A percentile compares a stretch with the other conserved stretches of the same genome.
These are phyloP conservation scores for Colletotrichum sp. DNA, from an alignment of 2,329 filamentous ascomycete genomes.

Conservation along the genomic window DNA sequence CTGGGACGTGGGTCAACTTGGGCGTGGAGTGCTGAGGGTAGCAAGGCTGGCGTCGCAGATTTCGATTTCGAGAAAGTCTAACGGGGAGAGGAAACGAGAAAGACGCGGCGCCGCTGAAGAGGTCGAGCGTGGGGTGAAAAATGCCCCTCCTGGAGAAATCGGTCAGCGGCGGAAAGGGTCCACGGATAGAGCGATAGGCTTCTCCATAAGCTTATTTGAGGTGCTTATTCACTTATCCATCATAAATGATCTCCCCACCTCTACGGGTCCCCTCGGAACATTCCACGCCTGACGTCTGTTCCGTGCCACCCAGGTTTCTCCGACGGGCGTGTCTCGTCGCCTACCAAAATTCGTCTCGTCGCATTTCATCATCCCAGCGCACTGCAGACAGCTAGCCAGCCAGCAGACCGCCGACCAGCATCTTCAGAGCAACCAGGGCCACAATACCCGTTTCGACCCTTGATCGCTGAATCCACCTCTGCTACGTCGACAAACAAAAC, in stretches of 20 bases:
- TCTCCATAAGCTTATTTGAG: not conserved
- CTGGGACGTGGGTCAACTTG: not conserved
- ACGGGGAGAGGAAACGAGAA: not conserved
- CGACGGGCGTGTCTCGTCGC: not conserved
- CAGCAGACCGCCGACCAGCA: not conserved
- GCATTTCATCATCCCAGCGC: conserved; percentile 8
- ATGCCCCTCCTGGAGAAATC: conserved; percentile 19
- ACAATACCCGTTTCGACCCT: conserved; percentile 7
- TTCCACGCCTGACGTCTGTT: conserved; percentile 2
- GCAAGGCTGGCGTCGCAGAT: conserved; percentile 8
- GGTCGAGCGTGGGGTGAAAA: conserved; percentile 22
- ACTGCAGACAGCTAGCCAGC: not conserved
- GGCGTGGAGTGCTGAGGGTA: not conserved
- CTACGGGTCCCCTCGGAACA: not conserved
- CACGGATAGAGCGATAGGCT: not conserved
- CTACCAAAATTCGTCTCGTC: conserved; percentile 4
- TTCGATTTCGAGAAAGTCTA: not conserved
- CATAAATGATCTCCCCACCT: not conserved
- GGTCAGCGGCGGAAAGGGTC: not conserved
- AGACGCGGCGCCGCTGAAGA: not conserved
- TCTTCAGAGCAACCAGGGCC: not conserved
- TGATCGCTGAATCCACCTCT: conserved; percentile 5
- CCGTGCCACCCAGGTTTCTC: conserved; percentile 5
- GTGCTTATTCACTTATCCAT: not conserved
- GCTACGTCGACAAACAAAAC: not conserved